Conservation (phyloP, 1,284 basidiomycete species). For the Moesziomyces sp. region DNA sequence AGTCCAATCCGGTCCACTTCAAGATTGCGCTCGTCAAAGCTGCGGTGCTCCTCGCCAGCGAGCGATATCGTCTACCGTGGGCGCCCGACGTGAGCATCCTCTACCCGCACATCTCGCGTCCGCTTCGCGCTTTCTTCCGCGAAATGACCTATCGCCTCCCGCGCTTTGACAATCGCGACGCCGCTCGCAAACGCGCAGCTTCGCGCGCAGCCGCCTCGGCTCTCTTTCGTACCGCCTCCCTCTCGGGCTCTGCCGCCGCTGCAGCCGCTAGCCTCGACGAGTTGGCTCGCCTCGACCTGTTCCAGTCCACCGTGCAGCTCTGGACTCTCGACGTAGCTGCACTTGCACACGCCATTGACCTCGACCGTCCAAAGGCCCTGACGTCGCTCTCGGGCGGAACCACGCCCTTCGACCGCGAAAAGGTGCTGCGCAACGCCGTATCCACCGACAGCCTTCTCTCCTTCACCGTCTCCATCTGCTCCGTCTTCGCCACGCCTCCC, state of each 20-base stretch:
- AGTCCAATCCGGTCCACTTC: constrained; percentile 51
- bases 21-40: constrained; percentile 58
- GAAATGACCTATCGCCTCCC: constrained; percentile 40
- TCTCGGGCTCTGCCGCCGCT: constrained; percentile 24
- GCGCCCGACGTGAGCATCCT: constrained; percentile 48
- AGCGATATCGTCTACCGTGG: constrained; percentile 50
- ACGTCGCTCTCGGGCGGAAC: constrained; percentile 18
- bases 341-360: constrained; percentile 37
- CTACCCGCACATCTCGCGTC: constrained; percentile 50
- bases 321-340: constrained; percentile 54
- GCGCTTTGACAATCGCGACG: constrained; percentile 36
- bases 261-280: constrained; percentile 48
- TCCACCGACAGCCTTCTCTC: constrained; percentile 46
- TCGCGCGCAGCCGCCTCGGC: constrained; percentile 17
- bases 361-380: constrained; percentile 9
- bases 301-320: constrained; percentile 57
- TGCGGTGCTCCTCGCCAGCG: constrained; percentile 52
- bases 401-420: constrained; percentile 33
- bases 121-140: constrained; percentile 51
- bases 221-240: constrained; percentile 25
- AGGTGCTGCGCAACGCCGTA: constrained; percentile 34
- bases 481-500: constrained; percentile 31
- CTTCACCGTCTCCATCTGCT: constrained; percentile 28
- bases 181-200: constrained; percentile 31
- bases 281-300: constrained; percentile 43